phyloP scores from a whole-genome alignment of 495 filamentous ascomycete species.

The Neurospora sp. region DNA sequence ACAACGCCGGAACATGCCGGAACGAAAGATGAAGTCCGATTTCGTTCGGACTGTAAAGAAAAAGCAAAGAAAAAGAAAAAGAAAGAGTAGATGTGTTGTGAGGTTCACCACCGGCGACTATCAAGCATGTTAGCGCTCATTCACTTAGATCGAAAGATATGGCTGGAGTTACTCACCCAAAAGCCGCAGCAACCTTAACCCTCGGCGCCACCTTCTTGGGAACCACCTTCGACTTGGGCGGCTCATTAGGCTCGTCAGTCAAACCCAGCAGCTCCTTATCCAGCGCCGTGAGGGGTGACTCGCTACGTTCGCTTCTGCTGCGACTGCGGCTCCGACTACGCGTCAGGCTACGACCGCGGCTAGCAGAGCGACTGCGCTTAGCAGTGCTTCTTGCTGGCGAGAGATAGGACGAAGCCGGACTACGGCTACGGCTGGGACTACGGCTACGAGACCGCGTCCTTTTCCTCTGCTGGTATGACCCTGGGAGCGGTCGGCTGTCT shows the following conservation, averaged over 20 bases:
- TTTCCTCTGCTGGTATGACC: constrained; percentile 2
- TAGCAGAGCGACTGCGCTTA: background rate
- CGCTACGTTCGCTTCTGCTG: constrained; percentile 8
- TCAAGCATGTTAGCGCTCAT: background rate
- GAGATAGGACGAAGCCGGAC: background rate
- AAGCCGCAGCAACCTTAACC: constrained; percentile 19
- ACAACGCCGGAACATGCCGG: background rate
- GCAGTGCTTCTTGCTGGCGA: background rate
- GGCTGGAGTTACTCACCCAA: constrained; percentile 9
- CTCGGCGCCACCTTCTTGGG: constrained; percentile 7
- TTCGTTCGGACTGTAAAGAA: background rate
- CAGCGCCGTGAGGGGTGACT: constrained; percentile 16
- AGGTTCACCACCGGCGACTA: background rate
- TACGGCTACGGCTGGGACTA: background rate
- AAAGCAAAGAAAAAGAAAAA: background rate
- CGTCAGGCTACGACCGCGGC: background rate
- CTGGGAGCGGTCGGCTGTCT: constrained; percentile 6
- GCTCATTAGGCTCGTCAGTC: constrained; percentile 6
- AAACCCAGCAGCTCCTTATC: constrained; percentile 17
- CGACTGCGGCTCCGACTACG: constrained; percentile 3
- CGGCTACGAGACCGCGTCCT: background rate
- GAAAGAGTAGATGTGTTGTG: background rate
- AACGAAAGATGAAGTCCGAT: too few relatives aligned
- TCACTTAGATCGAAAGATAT: background rate
- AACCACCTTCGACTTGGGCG: background rate